Evolutionary conservation across 371 early-diverging fungal species (phyloP), one percentile per base, ranked within the genome.

Genomic region (Saksenaea oblongispora): DNA sequence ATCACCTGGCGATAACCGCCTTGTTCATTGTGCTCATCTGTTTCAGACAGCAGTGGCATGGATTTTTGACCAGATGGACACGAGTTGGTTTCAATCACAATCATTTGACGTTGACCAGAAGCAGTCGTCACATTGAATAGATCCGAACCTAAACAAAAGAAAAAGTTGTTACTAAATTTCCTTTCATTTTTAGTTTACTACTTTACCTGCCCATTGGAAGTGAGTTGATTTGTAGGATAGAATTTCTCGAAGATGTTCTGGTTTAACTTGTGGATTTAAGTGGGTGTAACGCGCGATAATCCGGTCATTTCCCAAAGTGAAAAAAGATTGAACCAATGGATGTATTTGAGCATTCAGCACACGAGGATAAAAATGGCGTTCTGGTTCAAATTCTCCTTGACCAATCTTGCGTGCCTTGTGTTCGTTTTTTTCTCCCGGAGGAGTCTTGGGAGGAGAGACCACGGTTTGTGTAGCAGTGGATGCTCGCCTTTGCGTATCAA

Each of bases 61-160:
- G 94, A 93, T 65, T 94, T 95, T 79, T 96, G 95, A 18, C 96
- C 96, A n/a, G 93, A 92, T 1, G 96, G 96, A 64, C 96, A 95
- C 27, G 94, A 93, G 73, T 95, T 95, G 54, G 96, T 95, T 71
- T 96, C 96, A 53, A 96, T 91, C n/a, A 96, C 90, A 71, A 96
- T 94, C 96, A 96, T 96, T 76, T 95, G 95, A 41, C 94, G 89
- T 65, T 91, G 91, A 13, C 96, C 96, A 53, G 78, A 80, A 1
- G 89, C 84, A 10, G 93, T 94, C 1, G 95, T 95, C 53, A 95
- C 95, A 76, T 94, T 93, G 73, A 96, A 94, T 57, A 96, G 76
- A 80, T 96, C 96, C 2, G 92, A 93, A 10, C 93, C 91, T 90
- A 56, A 26, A 41, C 28, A 59, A 39, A 15, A 37, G 18, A 53